These are phyloP conservation scores for Luvunga scandens DNA, from an alignment of 345 rosid species.

Conservation along the genomic window DNA sequence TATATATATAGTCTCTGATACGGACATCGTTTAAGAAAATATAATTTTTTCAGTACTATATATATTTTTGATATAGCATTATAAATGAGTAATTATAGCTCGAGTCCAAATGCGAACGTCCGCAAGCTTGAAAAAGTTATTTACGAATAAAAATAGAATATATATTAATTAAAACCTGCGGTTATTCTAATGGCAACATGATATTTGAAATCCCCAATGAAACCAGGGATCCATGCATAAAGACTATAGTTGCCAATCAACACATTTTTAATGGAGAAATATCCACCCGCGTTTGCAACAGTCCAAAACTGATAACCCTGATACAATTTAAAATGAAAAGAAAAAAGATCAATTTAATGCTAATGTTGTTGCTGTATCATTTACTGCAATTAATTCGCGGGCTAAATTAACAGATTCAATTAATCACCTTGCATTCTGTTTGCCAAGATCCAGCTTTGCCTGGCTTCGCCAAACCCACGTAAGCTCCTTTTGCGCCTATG, in stretches of 20 bases:
- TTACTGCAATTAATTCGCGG: background rate
- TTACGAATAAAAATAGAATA: background rate
- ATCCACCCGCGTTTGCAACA: constrained; percentile 54
- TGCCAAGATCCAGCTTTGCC: constrained; percentile 94
- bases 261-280: constrained; percentile 50
- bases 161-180: constrained; percentile 36
- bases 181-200: constrained; percentile 44
- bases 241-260: constrained; percentile 66
- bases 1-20: too few species aligned
- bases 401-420: background rate
- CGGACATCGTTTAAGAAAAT: too few species aligned
- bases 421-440: constrained; percentile 64
- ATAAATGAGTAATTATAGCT: too few species aligned
- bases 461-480: constrained; percentile 74
- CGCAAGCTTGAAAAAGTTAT: background rate
- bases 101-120: too few species aligned
- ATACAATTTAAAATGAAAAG: background rate
- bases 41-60: too few species aligned
- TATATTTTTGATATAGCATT: constrained; percentile 25
- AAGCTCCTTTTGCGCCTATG: constrained; percentile 55
- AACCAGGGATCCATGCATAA: constrained; percentile 83
- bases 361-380: background rate
- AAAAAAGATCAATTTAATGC: background rate
- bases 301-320: constrained; percentile 95
- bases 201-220: constrained; percentile 68